Evolutionary conservation across 192 early-diverging fungal genomes (phyloP).

Genomic region (Kickxella alabastrina): DNA sequence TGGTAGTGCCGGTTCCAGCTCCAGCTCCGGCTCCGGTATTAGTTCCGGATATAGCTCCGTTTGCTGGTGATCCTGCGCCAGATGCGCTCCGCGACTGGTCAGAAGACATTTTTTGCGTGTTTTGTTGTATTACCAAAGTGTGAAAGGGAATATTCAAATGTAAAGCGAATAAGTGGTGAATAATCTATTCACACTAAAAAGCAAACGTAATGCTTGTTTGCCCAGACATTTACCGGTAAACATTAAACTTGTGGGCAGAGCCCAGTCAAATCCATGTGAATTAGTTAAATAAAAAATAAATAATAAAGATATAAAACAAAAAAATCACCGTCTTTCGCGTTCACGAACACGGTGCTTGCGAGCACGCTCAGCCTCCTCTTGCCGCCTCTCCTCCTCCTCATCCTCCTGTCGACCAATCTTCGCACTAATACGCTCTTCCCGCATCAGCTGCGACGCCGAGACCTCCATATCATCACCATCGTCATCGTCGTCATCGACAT

Average conservation of each 20-base stretch:
- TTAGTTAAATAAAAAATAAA: background rate
- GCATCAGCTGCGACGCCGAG: slow-evolving; percentile 42
- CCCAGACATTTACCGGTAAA: no score
- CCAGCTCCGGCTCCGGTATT: no score
- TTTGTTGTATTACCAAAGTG: no score
- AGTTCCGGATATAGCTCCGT: no score
- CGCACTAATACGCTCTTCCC: slow-evolving; percentile 42
- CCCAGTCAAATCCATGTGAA: background rate
- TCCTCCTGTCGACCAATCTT: slow-evolving; percentile 38
- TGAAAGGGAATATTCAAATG: no score
- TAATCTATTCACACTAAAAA: no score
- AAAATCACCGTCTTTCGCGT: slow-evolving; percentile 4
- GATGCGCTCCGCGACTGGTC: background rate
- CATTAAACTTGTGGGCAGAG: no score
- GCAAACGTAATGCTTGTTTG: no score
- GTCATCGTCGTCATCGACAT: slow-evolving; percentile 49
- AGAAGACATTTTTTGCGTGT: background rate
- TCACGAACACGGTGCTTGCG: slow-evolving; percentile 12
- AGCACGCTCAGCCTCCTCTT: slow-evolving; percentile 21
- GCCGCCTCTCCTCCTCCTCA: slow-evolving; percentile 35
- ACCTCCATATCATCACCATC: slow-evolving; percentile 44
- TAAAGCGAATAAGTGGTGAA: no score
- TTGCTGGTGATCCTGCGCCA: background rate
- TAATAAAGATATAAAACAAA: background rate
- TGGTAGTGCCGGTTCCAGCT: no score